Evolutionary conservation across 345 rosid genomes (phyloP).

Genomic region (Pugionium dolabratum): DNA sequence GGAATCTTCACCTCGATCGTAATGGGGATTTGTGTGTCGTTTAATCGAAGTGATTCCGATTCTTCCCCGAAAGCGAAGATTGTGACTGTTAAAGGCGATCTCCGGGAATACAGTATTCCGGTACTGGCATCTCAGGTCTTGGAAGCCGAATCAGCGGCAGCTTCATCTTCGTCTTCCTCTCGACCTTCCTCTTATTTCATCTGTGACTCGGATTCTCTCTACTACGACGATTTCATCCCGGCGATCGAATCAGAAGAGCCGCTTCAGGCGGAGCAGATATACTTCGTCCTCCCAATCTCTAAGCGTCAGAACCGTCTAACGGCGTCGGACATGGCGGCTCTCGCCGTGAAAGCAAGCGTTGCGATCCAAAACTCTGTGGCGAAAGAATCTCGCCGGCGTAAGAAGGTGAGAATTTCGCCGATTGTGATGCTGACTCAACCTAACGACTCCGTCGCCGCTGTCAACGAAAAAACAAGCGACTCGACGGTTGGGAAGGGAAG

Average conservation of each 20-base stretch:
- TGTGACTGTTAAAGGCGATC: conserved; percentile 64
- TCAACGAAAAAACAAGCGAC: conserved; percentile 23
- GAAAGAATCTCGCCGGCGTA: conserved; percentile 39
- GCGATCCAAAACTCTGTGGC: conserved; percentile 55
- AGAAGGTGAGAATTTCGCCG: conserved; percentile 62
- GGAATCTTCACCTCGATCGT: neutral
- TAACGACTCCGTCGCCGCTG: conserved; percentile 15
- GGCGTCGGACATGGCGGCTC: conserved; percentile 85
- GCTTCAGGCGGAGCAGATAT: conserved; percentile 58
- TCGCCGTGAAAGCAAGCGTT: conserved; percentile 85
- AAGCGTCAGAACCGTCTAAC: conserved; percentile 59
- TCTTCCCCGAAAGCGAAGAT: conserved; percentile 52
- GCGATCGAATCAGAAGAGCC: conserved; percentile 41
- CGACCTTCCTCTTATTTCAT: conserved; percentile 46
- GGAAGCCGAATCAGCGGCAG: conserved; percentile 34
- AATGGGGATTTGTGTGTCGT: conserved; percentile 74
- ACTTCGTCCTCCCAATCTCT: conserved; percentile 68
- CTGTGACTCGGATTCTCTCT: conserved; percentile 62
- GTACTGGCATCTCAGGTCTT: conserved; percentile 56
- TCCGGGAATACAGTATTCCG: conserved; percentile 60
- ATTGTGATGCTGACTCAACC: conserved; percentile 39
- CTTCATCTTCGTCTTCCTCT: conserved; percentile 42
- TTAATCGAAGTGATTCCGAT: neutral
- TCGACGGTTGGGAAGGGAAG: conserved; percentile 6
- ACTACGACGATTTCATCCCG: conserved; percentile 67